Conservation (phyloP, 306 rosid species). For the Cicer arietinum region DNA sequence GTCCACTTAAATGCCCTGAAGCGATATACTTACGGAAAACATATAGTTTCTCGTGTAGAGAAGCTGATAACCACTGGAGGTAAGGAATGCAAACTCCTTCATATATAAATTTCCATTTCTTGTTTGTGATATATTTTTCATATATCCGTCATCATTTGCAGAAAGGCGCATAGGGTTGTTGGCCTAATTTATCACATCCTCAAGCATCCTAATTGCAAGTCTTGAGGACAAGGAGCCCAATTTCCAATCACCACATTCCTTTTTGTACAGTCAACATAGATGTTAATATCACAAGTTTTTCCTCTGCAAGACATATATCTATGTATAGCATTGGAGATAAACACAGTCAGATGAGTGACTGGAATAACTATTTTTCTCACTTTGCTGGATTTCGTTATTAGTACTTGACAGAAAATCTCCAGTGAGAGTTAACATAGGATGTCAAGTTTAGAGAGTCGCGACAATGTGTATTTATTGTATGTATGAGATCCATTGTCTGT, state of each 20-base stretch:
- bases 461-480: conserved; percentile 48
- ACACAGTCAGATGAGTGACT: conserved; percentile 43
- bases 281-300: conserved; percentile 53
- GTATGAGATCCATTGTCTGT: conserved; percentile 58
- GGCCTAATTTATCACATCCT: conserved; percentile 57
- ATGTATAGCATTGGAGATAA: conserved; percentile 67
- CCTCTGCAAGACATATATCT: conserved; percentile 40
- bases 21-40: conserved; percentile 93
- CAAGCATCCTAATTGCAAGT: conserved; percentile 44
- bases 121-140: conserved; percentile 32
- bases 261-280: conserved; percentile 79
- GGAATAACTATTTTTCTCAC: conserved; percentile 48
- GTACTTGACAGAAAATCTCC: conserved; percentile 48
- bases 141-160: conserved; percentile 48
- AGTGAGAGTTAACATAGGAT: conserved; percentile 52
- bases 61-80: conserved; percentile 96
- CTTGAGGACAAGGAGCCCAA: conserved; percentile 28
- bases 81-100: conserved; percentile 43
- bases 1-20: conserved; percentile 91
- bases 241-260: conserved; percentile 48
- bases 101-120: conserved; percentile 21
- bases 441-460: conserved; percentile 45
- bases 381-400: conserved; percentile 36
- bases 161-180: conserved; percentile 93
- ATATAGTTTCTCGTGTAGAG: conserved; percentile 94